A percentile compares a stretch with the other conserved stretches of the same genome.
Conservation (phyloP, 2,329 filamentous ascomycete species). For the Dichotomopilus funicola region DNA sequence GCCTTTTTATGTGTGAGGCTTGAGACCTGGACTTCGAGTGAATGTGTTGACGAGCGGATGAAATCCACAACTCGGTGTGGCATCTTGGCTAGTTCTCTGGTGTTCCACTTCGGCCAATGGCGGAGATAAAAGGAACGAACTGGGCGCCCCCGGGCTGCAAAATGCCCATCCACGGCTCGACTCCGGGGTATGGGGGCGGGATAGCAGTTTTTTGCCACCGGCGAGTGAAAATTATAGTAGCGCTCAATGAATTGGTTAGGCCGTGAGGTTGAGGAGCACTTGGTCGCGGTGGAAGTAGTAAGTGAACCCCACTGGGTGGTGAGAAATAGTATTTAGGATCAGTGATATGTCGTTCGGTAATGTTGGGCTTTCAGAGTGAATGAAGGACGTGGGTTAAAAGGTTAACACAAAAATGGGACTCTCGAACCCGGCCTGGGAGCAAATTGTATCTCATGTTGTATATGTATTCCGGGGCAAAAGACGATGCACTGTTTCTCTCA, state of each 20-base stretch:
- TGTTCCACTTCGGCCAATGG: constrained; percentile 12
- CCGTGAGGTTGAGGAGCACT: neutral
- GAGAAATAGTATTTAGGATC: no score
- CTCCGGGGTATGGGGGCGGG: neutral
- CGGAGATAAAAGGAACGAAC: constrained; percentile 12
- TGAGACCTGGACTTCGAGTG: constrained; percentile 41
- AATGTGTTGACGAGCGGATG: constrained; percentile 46
- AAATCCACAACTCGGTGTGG: constrained; percentile 53
- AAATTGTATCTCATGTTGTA: neutral
- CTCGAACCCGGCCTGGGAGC: no score
- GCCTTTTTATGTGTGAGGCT: constrained; percentile 39
- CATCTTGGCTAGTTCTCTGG: constrained; percentile 34
- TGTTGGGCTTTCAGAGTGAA: no score
- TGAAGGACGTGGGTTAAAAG: no score
- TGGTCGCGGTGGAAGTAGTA: no score
- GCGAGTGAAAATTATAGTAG: no score
- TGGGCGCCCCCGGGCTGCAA: neutral
- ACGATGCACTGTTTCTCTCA: neutral
- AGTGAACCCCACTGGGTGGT: no score
- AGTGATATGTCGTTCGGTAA: no score
- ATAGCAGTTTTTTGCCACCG: neutral
- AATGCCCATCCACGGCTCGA: neutral
- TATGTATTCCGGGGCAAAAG: neutral
- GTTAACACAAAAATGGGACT: no score
- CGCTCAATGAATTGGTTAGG: no score